Conservation (phyloP, 164 flowering plant species). For the Dillenia turbinata region DNA sequence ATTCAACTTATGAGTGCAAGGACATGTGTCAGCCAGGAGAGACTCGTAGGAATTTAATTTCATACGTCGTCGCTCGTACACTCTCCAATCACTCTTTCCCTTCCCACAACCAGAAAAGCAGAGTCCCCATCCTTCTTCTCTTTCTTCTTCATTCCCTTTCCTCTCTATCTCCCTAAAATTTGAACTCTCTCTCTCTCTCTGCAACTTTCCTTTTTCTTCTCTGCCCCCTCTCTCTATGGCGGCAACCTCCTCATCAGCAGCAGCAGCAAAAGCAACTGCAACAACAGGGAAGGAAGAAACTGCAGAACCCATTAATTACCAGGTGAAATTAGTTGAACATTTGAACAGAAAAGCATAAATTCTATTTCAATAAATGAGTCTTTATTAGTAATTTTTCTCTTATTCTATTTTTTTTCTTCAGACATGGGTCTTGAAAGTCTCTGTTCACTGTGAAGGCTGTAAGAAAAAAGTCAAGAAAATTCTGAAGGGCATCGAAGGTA, state of each 20-base stretch:
- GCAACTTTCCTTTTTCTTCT: not conserved
- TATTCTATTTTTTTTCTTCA: slow-evolving; percentile 16
- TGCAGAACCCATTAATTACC: slow-evolving; percentile 24
- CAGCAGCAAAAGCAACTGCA: no score
- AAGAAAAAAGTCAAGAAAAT: slow-evolving; percentile 53
- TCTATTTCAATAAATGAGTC: not conserved
- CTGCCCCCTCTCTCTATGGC: not conserved
- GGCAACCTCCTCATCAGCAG: not conserved
- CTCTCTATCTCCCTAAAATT: not conserved
- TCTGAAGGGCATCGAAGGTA: slow-evolving; percentile 42
- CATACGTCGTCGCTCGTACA: no score
- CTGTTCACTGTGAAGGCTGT: slow-evolving; percentile 69
- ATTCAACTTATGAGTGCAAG: no score
- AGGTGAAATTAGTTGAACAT: slow-evolving; percentile 11
- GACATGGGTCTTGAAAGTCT: slow-evolving; percentile 54
- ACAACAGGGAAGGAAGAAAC: not conserved
- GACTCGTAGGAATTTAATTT: no score
- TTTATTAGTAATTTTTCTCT: not conserved
- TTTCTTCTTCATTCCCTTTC: not conserved
- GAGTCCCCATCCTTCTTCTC: no score
- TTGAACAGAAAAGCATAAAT: not conserved
- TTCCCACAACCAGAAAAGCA: no score
- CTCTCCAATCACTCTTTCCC: no score
- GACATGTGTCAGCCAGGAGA: no score
- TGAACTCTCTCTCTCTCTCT: not conserved